Conservation (phyloP, 805 yeast species). For the Kuraishia cidri region DNA sequence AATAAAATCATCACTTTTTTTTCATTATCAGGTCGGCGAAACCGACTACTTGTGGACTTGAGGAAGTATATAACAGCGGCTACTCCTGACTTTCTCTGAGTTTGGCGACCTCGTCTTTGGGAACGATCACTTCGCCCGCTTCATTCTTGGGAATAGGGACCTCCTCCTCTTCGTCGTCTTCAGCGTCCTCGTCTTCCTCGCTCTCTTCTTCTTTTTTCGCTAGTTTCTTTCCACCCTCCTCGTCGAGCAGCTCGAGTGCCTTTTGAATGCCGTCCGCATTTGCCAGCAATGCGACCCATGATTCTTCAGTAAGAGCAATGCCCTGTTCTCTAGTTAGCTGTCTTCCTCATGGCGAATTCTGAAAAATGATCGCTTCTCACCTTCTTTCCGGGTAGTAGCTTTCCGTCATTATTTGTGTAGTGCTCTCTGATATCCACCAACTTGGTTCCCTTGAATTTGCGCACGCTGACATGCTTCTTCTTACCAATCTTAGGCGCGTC, state of each 20-base stretch:
- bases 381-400: conserved; percentile 74
- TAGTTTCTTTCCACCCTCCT: conserved; percentile 14
- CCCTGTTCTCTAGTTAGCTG: conserved; percentile 22
- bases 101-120: no score
- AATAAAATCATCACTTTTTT: no score
- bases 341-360: background rate
- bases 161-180: conserved; percentile 8
- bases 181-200: conserved; percentile 12
- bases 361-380: conserved; percentile 21
- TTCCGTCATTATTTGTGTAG: conserved; percentile 51
- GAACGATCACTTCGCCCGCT: no score
- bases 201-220: conserved; percentile 14
- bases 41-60: no score
- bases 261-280: conserved; percentile 35
- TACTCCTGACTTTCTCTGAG: no score
- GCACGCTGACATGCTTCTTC: conserved; percentile 65
- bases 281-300: conserved; percentile 41
- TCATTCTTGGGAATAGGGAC: no score
- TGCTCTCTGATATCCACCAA: conserved; percentile 82
- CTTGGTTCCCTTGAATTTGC: conserved; percentile 56
- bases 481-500: conserved; percentile 21
- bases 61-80: no score
- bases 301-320: conserved; percentile 47
- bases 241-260: conserved; percentile 31
- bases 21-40: no score